A percentile compares a stretch with the other conserved stretches of the same genome.
phyloP scores from a whole-genome alignment of 768 basidiomycete genomes.

The Dioszegia crocea region DNA sequence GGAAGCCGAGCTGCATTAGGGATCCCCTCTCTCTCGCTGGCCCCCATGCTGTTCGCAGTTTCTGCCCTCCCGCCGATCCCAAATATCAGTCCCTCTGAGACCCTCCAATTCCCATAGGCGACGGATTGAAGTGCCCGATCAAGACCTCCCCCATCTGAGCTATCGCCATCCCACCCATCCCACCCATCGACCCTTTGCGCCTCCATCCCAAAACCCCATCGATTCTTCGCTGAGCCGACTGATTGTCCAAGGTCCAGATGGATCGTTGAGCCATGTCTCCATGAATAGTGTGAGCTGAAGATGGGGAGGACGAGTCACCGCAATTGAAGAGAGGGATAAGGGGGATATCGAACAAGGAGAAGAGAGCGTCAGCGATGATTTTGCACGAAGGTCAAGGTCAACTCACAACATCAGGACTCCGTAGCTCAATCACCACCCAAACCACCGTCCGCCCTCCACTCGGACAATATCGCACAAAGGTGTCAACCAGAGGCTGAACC shows the following conservation, averaged over 20 bases:
- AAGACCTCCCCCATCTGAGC: no score
- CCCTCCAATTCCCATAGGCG: no score
- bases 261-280: slow-evolving; percentile 33
- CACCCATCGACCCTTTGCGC: slow-evolving; percentile 29
- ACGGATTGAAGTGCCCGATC: no score
- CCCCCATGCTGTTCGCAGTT: no score
- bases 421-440: slow-evolving; percentile 45
- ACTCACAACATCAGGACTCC: slow-evolving; percentile 44
- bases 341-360: not conserved
- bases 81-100: no score
- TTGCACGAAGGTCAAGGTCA: no score
- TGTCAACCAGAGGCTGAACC: slow-evolving; percentile 40
- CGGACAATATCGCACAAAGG: slow-evolving; percentile 30
- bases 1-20: no score
- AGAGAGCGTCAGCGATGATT: not conserved
- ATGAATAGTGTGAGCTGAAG: slow-evolving; percentile 34
- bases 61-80: no score
- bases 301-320: not conserved
- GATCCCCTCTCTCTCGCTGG: no score
- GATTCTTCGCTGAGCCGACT: slow-evolving; percentile 24
- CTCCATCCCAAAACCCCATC: slow-evolving; percentile 31
- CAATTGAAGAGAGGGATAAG: not conserved
- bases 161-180: slow-evolving; percentile 43
- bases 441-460: slow-evolving; percentile 29
- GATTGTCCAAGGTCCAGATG: slow-evolving; percentile 33